Conservation (phyloP, 2,329 filamentous ascomycete species). For the Penicillium hordei region DNA sequence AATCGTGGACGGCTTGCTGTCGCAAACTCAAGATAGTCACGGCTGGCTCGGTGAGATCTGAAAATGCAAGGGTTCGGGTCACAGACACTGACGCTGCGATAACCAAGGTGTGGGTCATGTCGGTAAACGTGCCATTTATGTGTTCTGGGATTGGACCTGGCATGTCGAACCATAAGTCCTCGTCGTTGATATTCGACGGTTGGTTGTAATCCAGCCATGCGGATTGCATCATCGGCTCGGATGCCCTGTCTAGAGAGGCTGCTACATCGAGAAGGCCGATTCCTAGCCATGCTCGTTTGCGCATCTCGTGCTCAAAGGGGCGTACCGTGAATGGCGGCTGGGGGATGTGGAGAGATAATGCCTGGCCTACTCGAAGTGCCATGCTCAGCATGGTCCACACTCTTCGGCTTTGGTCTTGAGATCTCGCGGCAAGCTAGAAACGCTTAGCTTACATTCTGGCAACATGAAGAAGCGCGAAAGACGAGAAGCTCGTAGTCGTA, state of each 20-base stretch:
- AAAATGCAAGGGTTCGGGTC: conserved; percentile 26
- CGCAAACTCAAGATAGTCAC: conserved; percentile 27
- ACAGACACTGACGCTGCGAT: conserved; percentile 25
- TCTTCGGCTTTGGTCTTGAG: conserved; percentile 34
- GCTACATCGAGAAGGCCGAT: conserved; percentile 34
- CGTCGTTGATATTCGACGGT: conserved; percentile 32
- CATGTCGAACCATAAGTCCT: conserved; percentile 30
- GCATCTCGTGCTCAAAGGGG: conserved; percentile 34
- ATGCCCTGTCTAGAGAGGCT: conserved; percentile 32
- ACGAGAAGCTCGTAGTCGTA: background rate
- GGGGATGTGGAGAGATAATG: conserved; percentile 30
- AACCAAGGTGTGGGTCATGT: conserved; percentile 30
- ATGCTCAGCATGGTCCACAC: conserved; percentile 37
- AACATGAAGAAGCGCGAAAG: background rate
- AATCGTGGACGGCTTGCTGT: conserved; percentile 28
- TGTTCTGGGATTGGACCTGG: conserved; percentile 16
- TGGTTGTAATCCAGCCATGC: conserved; percentile 29
- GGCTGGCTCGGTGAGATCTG: conserved; percentile 23
- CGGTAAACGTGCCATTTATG: conserved; percentile 27
- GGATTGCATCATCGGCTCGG: conserved; percentile 37
- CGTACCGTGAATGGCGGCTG: conserved; percentile 31
- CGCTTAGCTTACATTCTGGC: background rate
- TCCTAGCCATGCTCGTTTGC: conserved; percentile 31
- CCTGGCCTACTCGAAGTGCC: conserved; percentile 34
- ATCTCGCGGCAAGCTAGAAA: conserved; percentile 26